Conservation (phyloP, 495 filamentous ascomycete species). For the Articulospora tetracladia region DNA sequence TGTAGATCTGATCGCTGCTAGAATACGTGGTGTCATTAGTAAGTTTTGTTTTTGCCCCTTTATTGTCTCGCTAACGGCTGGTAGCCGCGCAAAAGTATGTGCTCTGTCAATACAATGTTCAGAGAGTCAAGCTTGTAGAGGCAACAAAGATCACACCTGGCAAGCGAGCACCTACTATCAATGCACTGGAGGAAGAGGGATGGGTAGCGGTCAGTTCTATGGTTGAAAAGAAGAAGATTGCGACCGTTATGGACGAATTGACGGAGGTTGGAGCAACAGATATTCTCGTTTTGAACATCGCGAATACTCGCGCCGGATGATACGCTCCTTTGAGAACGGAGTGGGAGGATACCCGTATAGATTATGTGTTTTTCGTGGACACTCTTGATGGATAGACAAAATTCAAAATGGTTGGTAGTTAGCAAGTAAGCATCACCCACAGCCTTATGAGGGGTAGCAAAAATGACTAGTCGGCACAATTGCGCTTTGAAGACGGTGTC, state of each 20-base stretch:
- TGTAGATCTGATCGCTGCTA: slow-evolving; percentile 73
- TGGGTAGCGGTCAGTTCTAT: slow-evolving; percentile 94
- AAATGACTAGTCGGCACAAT: too few species aligned
- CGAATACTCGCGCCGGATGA: slow-evolving; percentile 62
- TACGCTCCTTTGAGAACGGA: not conserved
- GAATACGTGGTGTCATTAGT: slow-evolving; percentile 92
- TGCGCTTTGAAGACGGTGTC: too few species aligned
- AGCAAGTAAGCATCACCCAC: not conserved
- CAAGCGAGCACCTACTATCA: slow-evolving; percentile 91
- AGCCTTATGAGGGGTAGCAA: too few species aligned
- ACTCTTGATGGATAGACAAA: slow-evolving; percentile 16
- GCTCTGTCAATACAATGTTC: slow-evolving; percentile 94
- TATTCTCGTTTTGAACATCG: slow-evolving; percentile 83
- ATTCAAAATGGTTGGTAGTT: not conserved
- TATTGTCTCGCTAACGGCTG: slow-evolving; percentile 5
- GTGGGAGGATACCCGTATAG: slow-evolving; percentile 16
- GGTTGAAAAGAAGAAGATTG: slow-evolving; percentile 89
- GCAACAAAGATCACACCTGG: slow-evolving; percentile 86
- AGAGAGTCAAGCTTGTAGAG: slow-evolving; percentile 56
- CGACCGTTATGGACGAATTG: slow-evolving; percentile 87
- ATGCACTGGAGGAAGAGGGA: slow-evolving; percentile 74
- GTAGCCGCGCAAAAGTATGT: slow-evolving; percentile 87
- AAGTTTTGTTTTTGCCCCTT: slow-evolving; percentile 25
- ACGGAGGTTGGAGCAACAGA: slow-evolving; percentile 76
- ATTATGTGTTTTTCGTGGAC: not conserved